These are phyloP conservation scores for Diplogelasinospora grovesii DNA, from an alignment of 495 filamentous ascomycete species.

Conservation along the genomic window DNA sequence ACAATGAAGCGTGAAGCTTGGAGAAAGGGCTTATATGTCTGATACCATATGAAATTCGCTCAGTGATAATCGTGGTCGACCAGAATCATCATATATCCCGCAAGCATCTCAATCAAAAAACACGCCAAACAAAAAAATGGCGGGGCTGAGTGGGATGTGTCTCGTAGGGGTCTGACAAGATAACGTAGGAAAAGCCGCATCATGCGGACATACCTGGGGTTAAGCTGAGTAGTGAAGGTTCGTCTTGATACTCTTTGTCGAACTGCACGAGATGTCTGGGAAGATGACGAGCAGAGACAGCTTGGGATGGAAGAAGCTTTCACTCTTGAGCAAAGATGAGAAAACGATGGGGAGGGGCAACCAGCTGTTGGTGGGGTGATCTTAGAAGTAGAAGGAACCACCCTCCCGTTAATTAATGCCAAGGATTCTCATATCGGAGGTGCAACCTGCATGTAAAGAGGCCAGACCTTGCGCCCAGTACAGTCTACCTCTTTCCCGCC, in stretches of 20 bases:
- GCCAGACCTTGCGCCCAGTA: neutral
- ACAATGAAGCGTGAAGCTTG: neutral
- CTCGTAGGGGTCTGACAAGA: too few species aligned
- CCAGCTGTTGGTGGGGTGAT: constrained; percentile 26
- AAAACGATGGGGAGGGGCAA: constrained; percentile 25
- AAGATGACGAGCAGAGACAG: neutral
- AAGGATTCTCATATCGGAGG: constrained; percentile 6
- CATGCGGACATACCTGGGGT: neutral
- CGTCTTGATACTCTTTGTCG: neutral
- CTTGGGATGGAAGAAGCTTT: constrained; percentile 15
- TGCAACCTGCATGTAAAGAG: neutral
- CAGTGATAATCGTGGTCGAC: constrained; percentile 9
- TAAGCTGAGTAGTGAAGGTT: neutral
- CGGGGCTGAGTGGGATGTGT: constrained; percentile 5
- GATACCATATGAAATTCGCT: constrained; percentile 20
- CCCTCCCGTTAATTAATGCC: constrained; percentile 16
- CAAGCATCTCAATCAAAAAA: constrained; percentile 9
- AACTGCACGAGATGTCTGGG: neutral
- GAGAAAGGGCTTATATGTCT: neutral
- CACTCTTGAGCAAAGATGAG: constrained; percentile 4
- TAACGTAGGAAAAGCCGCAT: too few species aligned
- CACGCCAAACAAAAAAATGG: constrained; percentile 1
- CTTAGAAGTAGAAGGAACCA: constrained; percentile 12
- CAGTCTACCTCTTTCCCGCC: neutral
- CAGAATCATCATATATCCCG: constrained; percentile 19